These are phyloP conservation scores for Penicillium capsulatum DNA, from an alignment of 2,329 filamentous ascomycete genomes.

Conservation along the genomic window DNA sequence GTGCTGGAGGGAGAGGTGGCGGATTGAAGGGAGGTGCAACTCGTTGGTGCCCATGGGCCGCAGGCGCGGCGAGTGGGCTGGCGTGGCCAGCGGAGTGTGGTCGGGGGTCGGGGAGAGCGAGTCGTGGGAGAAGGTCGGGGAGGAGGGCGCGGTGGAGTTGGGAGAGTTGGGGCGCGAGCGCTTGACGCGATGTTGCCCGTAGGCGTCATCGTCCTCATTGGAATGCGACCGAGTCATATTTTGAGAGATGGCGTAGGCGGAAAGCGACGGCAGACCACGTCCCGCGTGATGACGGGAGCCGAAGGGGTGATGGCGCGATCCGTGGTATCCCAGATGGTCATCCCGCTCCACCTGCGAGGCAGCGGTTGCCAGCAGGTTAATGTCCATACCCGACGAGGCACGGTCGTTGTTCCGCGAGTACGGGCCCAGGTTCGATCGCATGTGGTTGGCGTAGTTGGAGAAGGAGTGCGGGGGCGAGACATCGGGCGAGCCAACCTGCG, in stretches of 20 bases:
- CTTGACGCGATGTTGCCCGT: slow-evolving; percentile 68
- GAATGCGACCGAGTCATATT: slow-evolving; percentile 90
- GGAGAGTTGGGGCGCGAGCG: slow-evolving; percentile 89
- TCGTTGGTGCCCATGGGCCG: slow-evolving; percentile 67
- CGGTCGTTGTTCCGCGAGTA: slow-evolving; percentile 50
- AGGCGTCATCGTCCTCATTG: slow-evolving; percentile 70
- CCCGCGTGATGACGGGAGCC: slow-evolving; percentile 43
- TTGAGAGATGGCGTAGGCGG: slow-evolving; percentile 68
- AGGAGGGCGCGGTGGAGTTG: slow-evolving; percentile 91
- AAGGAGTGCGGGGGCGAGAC: slow-evolving; percentile 92
- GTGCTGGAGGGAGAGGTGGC: slow-evolving; percentile 65
- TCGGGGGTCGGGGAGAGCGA: slow-evolving; percentile 93
- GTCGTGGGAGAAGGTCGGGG: slow-evolving; percentile 93
- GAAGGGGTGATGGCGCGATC: slow-evolving; percentile 47
- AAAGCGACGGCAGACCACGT: slow-evolving; percentile 68
- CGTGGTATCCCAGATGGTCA: slow-evolving; percentile 45
- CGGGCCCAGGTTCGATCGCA: slow-evolving; percentile 55
- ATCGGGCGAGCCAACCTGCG: slow-evolving; percentile 85
- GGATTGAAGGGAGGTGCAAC: slow-evolving; percentile 81
- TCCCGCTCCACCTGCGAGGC: slow-evolving; percentile 65
- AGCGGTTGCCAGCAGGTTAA: slow-evolving; percentile 66
- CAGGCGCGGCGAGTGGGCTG: slow-evolving; percentile 88
- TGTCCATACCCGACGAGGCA: slow-evolving; percentile 52
- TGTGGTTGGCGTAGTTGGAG: slow-evolving; percentile 56
- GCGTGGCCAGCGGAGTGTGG: slow-evolving; percentile 96